Evolutionary conservation across 176 grass and related monocot genomes (phyloP), one percentile per base, ranked within the genome.

Genomic region (Miscanthus lutarioriparius): DNA sequence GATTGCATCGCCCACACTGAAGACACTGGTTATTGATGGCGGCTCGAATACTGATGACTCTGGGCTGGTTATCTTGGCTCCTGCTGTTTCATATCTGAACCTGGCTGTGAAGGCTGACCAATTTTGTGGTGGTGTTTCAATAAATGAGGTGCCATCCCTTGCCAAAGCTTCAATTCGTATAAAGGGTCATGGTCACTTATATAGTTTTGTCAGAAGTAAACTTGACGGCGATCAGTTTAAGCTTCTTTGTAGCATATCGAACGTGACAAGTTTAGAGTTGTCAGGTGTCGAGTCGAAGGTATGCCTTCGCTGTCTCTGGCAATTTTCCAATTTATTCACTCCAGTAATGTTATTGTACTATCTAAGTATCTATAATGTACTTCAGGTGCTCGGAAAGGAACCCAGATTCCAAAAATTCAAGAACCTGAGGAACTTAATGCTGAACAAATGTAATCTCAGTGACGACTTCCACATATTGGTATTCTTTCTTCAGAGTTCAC

Each of bases 1-100:
- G 11, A 26, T 84, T 53, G 7, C 22, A 20, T 75, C 71, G 4
- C 12, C 13, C 58, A 65, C 82, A 26, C 13, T 72, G 13, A 45
- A 72, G 40, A 72, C 22, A 23, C 16, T 72, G 39, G 39, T 45
- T 44, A 54, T 84, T 25, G 61, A 40, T 19, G 32, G 10, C 0
- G 48, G 72, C 8, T 19, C 3, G 15, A 74, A 74, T 20, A 15
- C 6, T 27, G 0, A 49, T n/a, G 7, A 11, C 1, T 45, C 10
- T 23, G 12, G 1, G 14, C n/a, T 83, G 58, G 58, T 51, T 64
- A 83, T 85, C 64, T 32, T 11, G 25, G 74, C 83, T 27, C 83
- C 74, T 8, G 0, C 13, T 30, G 0, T 67, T 54, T 23, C 63
- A 0, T 68, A 53, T 67, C 82, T 77, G 37, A 43, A 44, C 28